A percentile compares a stretch with the other conserved stretches of the same genome.
phyloP scores from a whole-genome alignment of 441 rosid species.

The Cnidoscolus chayamansa region DNA sequence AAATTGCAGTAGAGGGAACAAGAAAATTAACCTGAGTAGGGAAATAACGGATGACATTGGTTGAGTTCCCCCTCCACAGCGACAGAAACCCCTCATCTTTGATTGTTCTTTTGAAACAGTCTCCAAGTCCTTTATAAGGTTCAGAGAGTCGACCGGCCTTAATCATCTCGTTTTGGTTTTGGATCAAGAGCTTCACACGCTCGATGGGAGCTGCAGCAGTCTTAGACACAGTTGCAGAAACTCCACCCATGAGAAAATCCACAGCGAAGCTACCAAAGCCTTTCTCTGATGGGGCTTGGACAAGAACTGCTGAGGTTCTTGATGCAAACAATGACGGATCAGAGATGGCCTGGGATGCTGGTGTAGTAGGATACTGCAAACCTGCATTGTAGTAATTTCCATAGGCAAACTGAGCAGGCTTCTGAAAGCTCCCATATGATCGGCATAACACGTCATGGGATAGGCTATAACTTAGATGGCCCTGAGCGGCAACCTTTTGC shows the following conservation, averaged over 20 bases:
- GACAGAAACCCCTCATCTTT: slow-evolving; percentile 69
- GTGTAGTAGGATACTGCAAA: background rate
- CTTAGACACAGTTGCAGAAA: slow-evolving; percentile 85
- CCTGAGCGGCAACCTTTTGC: slow-evolving; percentile 42
- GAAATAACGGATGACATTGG: slow-evolving; percentile 81
- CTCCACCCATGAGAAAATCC: slow-evolving; percentile 93
- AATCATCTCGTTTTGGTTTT: slow-evolving; percentile 90
- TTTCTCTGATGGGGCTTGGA: slow-evolving; percentile 78
- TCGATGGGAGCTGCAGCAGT: slow-evolving; percentile 93
- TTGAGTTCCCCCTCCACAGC: slow-evolving; percentile 87
- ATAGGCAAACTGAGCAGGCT: slow-evolving; percentile 17
- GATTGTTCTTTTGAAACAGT: slow-evolving; percentile 72
- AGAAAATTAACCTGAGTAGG: slow-evolving; percentile 63
- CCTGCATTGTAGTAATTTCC: slow-evolving; percentile 20
- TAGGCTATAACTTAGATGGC: slow-evolving; percentile 32
- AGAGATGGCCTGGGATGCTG: background rate
- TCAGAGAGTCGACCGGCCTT: slow-evolving; percentile 72
- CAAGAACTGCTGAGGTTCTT: slow-evolving; percentile 36
- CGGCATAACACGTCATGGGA: slow-evolving; percentile 31
- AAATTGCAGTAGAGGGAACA: background rate
- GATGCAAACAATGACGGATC: slow-evolving; percentile 15
- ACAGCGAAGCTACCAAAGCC: slow-evolving; percentile 42
- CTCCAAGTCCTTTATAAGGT: slow-evolving; percentile 78
- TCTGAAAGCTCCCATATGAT: slow-evolving; percentile 24
- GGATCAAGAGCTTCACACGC: slow-evolving; percentile 82